Evolutionary conservation across 2,329 filamentous ascomycete species (phyloP).

Genomic region (Colletotrichum simmondsii): DNA sequence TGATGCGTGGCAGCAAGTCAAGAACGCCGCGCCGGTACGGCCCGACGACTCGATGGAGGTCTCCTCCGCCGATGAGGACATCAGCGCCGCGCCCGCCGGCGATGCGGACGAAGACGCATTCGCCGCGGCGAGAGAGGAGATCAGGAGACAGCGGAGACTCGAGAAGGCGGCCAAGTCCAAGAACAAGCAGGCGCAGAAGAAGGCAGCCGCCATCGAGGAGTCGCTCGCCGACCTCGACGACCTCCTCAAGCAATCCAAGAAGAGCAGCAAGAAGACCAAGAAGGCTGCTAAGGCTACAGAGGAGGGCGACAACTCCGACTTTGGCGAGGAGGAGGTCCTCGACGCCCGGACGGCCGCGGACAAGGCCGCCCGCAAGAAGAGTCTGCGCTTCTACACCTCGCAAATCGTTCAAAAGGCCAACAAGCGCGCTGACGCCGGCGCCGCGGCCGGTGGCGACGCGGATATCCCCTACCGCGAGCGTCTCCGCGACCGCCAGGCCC

Average conservation of each 20-base stretch:
- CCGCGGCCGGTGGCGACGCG: conserved; percentile 80
- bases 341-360: conserved; percentile 84
- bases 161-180: conserved; percentile 52
- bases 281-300: conserved; percentile 48
- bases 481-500: conserved; percentile 83
- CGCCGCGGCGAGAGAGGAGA: conserved; percentile 42
- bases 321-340: conserved; percentile 88
- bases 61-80: conserved; percentile 48
- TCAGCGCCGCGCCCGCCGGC: conserved; percentile 27
- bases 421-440: conserved; percentile 79
- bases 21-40: conserved; percentile 67
- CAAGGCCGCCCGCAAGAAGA: conserved; percentile 91
- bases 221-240: conserved; percentile 76
- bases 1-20: conserved; percentile 81
- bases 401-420: conserved; percentile 96
- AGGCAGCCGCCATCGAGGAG: conserved; percentile 74
- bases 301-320: conserved; percentile 80
- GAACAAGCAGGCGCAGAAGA: conserved; percentile 63
- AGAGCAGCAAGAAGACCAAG: conserved; percentile 57
- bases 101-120: conserved; percentile 41
- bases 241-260: conserved; percentile 60
- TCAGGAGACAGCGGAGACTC: conserved; percentile 51
- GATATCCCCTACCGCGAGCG: conserved; percentile 92
- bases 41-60: conserved; percentile 43
- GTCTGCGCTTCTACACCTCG: conserved; percentile 95